These are phyloP conservation scores for Salvia sclarea DNA, from an alignment of 305 asterid species.

Conservation along the genomic window DNA sequence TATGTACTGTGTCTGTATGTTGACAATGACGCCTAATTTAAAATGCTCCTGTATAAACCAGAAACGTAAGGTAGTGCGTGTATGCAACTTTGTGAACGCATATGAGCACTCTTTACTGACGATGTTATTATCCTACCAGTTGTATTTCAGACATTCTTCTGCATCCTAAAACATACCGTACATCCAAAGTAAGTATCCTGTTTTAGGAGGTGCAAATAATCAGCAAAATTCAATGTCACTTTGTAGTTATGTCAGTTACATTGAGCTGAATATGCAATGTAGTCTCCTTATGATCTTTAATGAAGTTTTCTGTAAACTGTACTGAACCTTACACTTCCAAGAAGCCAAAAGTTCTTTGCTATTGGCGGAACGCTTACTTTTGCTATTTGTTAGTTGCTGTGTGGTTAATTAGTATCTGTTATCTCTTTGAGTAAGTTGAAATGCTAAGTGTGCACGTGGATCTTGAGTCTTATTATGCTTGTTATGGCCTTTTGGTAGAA, in stretches of 20 bases:
- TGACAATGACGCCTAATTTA: background rate
- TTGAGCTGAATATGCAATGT: constrained; percentile 4
- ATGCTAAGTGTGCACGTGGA: background rate
- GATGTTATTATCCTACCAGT: constrained; percentile 26
- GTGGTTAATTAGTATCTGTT: background rate
- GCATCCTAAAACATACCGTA: constrained; percentile 69
- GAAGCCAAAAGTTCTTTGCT: no score
- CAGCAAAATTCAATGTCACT: constrained; percentile 1
- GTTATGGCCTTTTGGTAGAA: background rate
- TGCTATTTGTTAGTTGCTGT: background rate
- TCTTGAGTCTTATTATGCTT: background rate
- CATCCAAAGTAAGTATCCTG: constrained; percentile 50
- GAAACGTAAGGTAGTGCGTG: background rate
- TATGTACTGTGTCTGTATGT: background rate
- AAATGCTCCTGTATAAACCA: background rate
- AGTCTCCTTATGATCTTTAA: constrained; percentile 15
- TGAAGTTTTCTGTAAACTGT: background rate
- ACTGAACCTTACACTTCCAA: background rate
- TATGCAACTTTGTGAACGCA: background rate
- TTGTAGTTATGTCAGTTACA: constrained; percentile 11
- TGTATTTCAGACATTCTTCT: constrained; percentile 73
- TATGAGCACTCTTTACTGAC: background rate
- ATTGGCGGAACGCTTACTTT: background rate
- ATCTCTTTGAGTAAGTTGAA: background rate
- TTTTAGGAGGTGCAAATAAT: constrained; percentile 5